These are phyloP conservation scores for Erysimum pusillum DNA, from an alignment of 441 rosid species.

Conservation along the genomic window DNA sequence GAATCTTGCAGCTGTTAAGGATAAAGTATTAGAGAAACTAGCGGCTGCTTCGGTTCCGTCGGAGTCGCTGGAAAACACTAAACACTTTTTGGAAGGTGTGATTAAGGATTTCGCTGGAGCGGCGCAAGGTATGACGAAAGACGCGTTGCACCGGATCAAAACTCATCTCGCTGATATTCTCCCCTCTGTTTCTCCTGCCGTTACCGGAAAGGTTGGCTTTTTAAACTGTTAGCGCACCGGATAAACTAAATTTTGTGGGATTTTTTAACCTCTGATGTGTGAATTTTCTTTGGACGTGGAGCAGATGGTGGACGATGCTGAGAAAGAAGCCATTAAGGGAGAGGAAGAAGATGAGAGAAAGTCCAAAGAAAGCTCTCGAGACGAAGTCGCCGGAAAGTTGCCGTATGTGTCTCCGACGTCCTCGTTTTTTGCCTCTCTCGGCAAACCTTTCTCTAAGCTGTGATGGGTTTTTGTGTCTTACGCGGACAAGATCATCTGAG, in stretches of 20 bases:
- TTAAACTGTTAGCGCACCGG: neutral
- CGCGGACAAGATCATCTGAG: neutral
- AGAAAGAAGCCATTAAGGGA: constrained; percentile 45
- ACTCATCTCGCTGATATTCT: constrained; percentile 49
- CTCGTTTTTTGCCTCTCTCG: constrained; percentile 35
- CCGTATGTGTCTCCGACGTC: constrained; percentile 39
- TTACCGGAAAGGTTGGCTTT: constrained; percentile 48
- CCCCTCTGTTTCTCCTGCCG: constrained; percentile 54
- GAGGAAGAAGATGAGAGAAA: constrained; percentile 38
- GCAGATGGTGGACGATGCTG: constrained; percentile 50
- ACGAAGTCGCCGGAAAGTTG: constrained; percentile 14
- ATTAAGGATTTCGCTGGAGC: constrained; percentile 54
- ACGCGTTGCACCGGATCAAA: constrained; percentile 58
- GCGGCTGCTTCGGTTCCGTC: constrained; percentile 54
- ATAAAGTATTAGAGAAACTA: constrained; percentile 56
- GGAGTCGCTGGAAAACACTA: constrained; percentile 55
- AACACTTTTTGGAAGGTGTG: constrained; percentile 53
- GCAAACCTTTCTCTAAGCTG: constrained; percentile 45
- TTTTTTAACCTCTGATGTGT: neutral
- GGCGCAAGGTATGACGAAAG: constrained; percentile 60
- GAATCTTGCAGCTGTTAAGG: constrained; percentile 53
- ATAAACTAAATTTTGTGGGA: neutral
- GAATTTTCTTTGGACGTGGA: neutral
- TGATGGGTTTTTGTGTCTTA: constrained; percentile 6
- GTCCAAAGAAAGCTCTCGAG: constrained; percentile 12